Base-by-base conservation (phyloP, 495 filamentous ascomycete species). In the Platismatia glauca region DNA sequence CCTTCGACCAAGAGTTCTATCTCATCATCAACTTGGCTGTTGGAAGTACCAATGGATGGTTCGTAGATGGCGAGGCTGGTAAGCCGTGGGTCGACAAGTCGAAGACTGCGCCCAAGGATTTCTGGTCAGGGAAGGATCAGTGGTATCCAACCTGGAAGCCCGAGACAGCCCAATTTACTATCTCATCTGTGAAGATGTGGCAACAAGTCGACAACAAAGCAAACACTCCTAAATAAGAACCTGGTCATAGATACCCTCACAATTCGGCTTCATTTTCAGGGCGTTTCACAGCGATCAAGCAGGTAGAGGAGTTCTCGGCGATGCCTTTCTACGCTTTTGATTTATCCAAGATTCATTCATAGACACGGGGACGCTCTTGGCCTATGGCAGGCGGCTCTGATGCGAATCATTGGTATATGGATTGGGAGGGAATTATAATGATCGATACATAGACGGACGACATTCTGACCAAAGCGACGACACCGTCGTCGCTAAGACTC, bases 11-110 rank as follows among this genome's bases (percentile, higher is more conserved):
- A 66, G 74, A 79, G 27, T 95, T 95, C 70, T 94, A 89, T 64
- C 79, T 95, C 24, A 89, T 95, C 59, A 67, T 95, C 57, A 91
- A 92, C 66, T 79, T 95, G 11, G 90, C 84, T 34, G 89, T 95
- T 56, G 90, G 90, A 22, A 83, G 85, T 56, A 92, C 88, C 15
- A 94, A 92, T 65, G 89, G 89, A 24, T 94, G 88, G 87, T 95
- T 93, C 70, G 72, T 87, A 68, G 87, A 95, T 71, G 81, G 82
- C 11, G 71, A 76, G 59, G 76, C 75, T 58, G 82, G 80, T 29
- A 95, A 95, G 77, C 90, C 90, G 12, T 95, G 90, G 90, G 77
- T 90, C 38, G 88, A 94, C 69, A 73, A 67, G 7, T 84, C 80
- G 50, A 72, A 79, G 6, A 84, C 79, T 11, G 88, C 89, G 20